Evolutionary conservation across 169 alveolate genomes (phyloP).

Genomic region (Eimeria mitis): DNA sequence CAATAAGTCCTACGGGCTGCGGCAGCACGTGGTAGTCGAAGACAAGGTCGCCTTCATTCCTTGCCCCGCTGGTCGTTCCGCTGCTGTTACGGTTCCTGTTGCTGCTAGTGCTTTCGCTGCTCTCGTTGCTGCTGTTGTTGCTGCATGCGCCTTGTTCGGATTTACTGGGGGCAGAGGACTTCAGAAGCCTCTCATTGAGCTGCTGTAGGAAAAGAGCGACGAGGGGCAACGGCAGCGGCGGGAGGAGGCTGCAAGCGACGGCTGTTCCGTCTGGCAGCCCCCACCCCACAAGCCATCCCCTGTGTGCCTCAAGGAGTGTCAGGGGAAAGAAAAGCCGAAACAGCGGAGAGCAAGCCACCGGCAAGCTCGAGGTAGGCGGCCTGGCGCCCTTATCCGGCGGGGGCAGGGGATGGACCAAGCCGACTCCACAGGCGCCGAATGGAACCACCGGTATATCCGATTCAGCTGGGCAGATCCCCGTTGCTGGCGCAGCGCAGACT

Average conservation of each 20-base stretch:
- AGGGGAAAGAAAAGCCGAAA: slow-evolving; percentile 65
- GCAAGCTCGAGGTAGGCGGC: neutral
- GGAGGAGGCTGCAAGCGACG: slow-evolving; percentile 50
- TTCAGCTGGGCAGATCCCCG: slow-evolving; percentile 7
- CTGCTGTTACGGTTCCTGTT: neutral
- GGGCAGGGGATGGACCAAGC: neutral
- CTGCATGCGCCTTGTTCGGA: neutral
- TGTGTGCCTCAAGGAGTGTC: slow-evolving; percentile 48
- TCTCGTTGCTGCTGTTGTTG: neutral
- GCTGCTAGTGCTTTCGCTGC: neutral
- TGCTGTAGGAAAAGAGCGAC: slow-evolving; percentile 32
- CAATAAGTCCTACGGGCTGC: slow-evolving; percentile 25
- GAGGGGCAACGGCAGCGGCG: slow-evolving; percentile 46
- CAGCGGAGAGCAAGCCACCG: slow-evolving; percentile 7
- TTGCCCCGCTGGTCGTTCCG: neutral
- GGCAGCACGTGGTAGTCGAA: slow-evolving; percentile 69
- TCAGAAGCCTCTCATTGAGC: slow-evolving; percentile 53
- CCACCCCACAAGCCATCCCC: slow-evolving; percentile 81
- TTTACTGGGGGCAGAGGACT: neutral
- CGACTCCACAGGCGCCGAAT: neutral
- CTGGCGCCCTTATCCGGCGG: neutral
- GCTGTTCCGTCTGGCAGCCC: slow-evolving; percentile 54
- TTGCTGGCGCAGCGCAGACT: slow-evolving; percentile 25
- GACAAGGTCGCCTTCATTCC: neutral
- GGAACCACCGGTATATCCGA: neutral